These are phyloP conservation scores for Vitis hybrid DNA, from an alignment of 177 flowering plant species.

Conservation along the genomic window DNA sequence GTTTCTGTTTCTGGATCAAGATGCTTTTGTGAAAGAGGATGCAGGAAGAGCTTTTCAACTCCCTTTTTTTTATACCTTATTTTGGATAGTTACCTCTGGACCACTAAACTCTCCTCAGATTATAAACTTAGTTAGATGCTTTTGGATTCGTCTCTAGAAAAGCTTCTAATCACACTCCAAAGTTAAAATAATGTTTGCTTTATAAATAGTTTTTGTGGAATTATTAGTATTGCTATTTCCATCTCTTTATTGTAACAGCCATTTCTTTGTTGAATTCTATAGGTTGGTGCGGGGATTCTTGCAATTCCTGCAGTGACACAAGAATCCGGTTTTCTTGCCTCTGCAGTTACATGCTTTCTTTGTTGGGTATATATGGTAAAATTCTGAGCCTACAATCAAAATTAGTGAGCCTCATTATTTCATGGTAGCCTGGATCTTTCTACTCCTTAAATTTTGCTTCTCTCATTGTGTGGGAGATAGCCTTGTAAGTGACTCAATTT, in stretches of 20 bases:
- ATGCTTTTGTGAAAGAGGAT: too few relatives aligned
- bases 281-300: constrained; percentile 96
- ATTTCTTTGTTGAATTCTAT: constrained; percentile 11
- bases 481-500: not conserved
- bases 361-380: constrained; percentile 93
- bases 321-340: constrained; percentile 92
- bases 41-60: too few relatives aligned
- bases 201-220: not conserved
- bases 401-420: not conserved
- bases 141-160: too few relatives aligned
- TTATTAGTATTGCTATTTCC: not conserved
- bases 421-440: not conserved
- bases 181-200: too few relatives aligned
- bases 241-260: not conserved
- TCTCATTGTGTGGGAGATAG: not conserved
- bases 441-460: not conserved
- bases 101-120: too few relatives aligned
- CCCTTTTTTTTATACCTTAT: too few relatives aligned
- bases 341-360: constrained; percentile 69
- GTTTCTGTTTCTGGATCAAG: too few relatives aligned
- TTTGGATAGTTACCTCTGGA: too few relatives aligned
- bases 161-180: too few relatives aligned
- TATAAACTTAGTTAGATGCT: too few relatives aligned
- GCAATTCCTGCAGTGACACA: constrained; percentile 98
- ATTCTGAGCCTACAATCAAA: not conserved